phyloP scores from a whole-genome alignment of 2,329 filamentous ascomycete species.

The Thielaviopsis euricoi region DNA sequence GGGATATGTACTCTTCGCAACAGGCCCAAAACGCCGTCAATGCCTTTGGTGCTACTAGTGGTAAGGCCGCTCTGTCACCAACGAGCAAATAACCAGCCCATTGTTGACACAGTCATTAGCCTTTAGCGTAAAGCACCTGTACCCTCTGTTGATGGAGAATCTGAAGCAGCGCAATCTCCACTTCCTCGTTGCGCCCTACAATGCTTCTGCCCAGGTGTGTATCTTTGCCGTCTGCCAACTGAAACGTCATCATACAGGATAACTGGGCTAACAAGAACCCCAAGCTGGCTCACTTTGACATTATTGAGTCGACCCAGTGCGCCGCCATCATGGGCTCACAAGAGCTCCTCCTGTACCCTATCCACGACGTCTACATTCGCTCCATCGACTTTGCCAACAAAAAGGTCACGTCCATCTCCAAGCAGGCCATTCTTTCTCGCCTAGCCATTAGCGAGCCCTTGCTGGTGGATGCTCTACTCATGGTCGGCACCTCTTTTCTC shows the following conservation, averaged over 20 bases:
- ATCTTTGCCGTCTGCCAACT: conserved; percentile 11
- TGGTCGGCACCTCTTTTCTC: conserved; percentile 69
- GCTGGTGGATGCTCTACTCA: conserved; percentile 69
- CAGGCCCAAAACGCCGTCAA: conserved; percentile 66
- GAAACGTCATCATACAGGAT: conserved; percentile 12
- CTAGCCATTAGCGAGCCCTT: conserved; percentile 51
- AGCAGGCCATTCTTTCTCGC: conserved; percentile 48
- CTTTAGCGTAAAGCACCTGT: conserved; percentile 54
- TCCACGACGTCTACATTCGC: conserved; percentile 56
- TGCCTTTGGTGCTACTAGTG: conserved; percentile 65
- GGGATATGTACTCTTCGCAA: conserved; percentile 71
- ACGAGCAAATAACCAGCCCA: background rate
- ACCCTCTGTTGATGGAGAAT: conserved; percentile 59
- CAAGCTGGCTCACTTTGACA: conserved; percentile 64
- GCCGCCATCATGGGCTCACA: conserved; percentile 71
- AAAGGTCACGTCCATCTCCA: conserved; percentile 45
- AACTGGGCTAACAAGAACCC: conserved; percentile 11
- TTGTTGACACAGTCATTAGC: conserved; percentile 26
- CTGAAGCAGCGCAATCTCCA: conserved; percentile 52
- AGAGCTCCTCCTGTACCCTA: conserved; percentile 72
- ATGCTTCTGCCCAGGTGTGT: conserved; percentile 67
- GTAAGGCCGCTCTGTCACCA: conserved; percentile 27
- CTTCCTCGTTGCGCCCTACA: conserved; percentile 74
- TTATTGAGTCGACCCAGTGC: conserved; percentile 47
- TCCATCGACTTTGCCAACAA: conserved; percentile 52